Base-by-base conservation (phyloP, 139 green algal species). In the Chlamydomonas sp. region DNA sequence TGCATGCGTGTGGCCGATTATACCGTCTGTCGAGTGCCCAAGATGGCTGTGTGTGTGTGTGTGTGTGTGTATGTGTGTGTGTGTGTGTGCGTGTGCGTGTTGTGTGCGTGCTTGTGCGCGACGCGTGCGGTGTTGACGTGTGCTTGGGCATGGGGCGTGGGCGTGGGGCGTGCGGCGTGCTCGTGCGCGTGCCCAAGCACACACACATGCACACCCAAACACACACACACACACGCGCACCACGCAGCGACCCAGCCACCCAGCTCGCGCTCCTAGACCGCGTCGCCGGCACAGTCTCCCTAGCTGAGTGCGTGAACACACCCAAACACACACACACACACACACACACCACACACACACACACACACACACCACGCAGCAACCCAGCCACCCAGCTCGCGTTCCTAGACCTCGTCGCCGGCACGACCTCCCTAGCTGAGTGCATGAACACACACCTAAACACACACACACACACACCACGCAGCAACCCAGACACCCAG, bases 391-490 rank as follows among this genome's bases (percentile, higher is more conserved):
- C 47, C 79, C 84, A 95, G 84, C 70, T 92, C 33, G 72, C 70
- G 0, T 61, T 93, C 64, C 79, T 95, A 65, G 89, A 95, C 65
- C 65, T 77, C 4, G 75, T 92, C 2, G 87, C 87, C 0, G 67
- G 73, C 61, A 85, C 71, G 28, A 30, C 57, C 0, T 37, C 48
- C 0, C 28, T 69, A 6, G 77, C 74, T n/a, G n/a, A n/a, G n/a
- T n/a, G n/a, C n/a, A n/a, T n/a, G n/a, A n/a, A n/a, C n/a, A n/a
- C n/a, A n/a, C n/a, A n/a, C n/a, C n/a, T n/a, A n/a, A n/a, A n/a
- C n/a, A n/a, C n/a, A n/a, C n/a, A n/a, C n/a, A n/a, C n/a, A n/a
- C n/a, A n/a, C n/a, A n/a, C n/a, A n/a, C n/a, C n/a, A n/a, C n/a
- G n/a, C n/a, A n/a, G n/a, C n/a, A n/a, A n/a, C n/a, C n/a, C n/a